Evolutionary conservation across 768 basidiomycete genomes (phyloP).

Genomic region (Macrolepiota albuminosa): DNA sequence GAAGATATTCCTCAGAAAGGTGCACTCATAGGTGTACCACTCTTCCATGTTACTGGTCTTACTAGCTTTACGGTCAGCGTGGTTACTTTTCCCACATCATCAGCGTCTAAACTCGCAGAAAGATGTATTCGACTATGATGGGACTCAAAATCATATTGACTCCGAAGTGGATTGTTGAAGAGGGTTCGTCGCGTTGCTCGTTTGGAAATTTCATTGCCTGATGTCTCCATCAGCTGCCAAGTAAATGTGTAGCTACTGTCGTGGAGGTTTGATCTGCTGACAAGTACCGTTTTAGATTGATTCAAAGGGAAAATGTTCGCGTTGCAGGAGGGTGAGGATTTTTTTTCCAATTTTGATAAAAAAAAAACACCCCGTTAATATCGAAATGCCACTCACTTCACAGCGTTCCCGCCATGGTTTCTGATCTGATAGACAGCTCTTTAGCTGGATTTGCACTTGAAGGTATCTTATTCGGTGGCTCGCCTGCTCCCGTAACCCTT

Average conservation of each 20-base stretch:
- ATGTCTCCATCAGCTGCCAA: conserved; percentile 21
- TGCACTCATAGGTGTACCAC: conserved; percentile 52
- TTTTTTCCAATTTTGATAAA: not conserved
- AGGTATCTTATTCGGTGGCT: conserved; percentile 47
- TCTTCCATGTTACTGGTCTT: conserved; percentile 64
- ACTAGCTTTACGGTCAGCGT: conserved; percentile 43
- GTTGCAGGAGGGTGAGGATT: conserved; percentile 45
- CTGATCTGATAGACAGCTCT: conserved; percentile 51
- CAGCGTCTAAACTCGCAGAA: not conserved
- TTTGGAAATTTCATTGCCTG: not conserved
- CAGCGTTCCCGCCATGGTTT: conserved; percentile 62
- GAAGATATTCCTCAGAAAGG: conserved; percentile 42
- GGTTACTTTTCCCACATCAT: not conserved
- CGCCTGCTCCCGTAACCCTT: conserved; percentile 45
- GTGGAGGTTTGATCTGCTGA: not conserved
- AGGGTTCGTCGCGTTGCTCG: conserved; percentile 34
- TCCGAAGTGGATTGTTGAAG: conserved; percentile 51
- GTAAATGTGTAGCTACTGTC: conserved; percentile 11
- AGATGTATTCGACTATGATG: conserved; percentile 51
- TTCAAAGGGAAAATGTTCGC: conserved; percentile 47
- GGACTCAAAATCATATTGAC: conserved; percentile 55
- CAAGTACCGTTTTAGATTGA: conserved; percentile 28
- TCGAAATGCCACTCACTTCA: not conserved
- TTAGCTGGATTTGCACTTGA: conserved; percentile 42
- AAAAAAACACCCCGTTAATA: not conserved